phyloP scores from a whole-genome alignment of 2,329 filamentous ascomycete species.

The Cercospora zeina region DNA sequence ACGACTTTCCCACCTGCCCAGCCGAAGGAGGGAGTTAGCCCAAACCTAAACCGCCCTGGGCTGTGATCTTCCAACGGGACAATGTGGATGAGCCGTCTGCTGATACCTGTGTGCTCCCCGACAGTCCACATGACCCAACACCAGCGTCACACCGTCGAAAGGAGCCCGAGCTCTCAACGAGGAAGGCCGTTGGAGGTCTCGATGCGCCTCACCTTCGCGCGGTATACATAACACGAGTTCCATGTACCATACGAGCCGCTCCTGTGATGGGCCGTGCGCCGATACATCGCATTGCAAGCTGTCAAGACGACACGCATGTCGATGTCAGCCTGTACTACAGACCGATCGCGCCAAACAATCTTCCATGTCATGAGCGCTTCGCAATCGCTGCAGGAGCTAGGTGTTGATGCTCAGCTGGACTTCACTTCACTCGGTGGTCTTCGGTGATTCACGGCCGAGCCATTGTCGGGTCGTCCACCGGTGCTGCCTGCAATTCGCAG shows the following conservation, averaged over 20 bases:
- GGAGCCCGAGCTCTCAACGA: constrained; percentile 1
- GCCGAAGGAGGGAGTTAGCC: constrained; percentile 1
- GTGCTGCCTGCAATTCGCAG: no score
- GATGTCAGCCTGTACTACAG: not conserved
- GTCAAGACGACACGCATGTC: not conserved
- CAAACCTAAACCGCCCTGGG: constrained; percentile 1
- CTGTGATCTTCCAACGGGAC: no score
- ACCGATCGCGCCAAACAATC: not conserved
- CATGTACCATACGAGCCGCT: not conserved
- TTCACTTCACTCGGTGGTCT: no score
- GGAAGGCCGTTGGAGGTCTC: constrained; percentile 6
- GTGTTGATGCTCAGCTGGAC: no score
- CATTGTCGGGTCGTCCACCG: no score
- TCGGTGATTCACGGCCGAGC: no score
- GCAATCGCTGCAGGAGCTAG: not conserved
- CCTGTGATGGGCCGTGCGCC: not conserved
- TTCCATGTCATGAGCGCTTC: not conserved
- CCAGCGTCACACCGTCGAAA: not conserved
- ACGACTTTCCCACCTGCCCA: constrained; percentile 1
- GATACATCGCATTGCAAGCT: not conserved
- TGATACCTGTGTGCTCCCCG: not conserved
- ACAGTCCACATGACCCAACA: not conserved
- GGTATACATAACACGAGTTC: no score
- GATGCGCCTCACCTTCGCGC: no score
- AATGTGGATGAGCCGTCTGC: not conserved